These are phyloP conservation scores for Pachyrhizus erosus DNA, from an alignment of 306 rosid species.

Conservation along the genomic window DNA sequence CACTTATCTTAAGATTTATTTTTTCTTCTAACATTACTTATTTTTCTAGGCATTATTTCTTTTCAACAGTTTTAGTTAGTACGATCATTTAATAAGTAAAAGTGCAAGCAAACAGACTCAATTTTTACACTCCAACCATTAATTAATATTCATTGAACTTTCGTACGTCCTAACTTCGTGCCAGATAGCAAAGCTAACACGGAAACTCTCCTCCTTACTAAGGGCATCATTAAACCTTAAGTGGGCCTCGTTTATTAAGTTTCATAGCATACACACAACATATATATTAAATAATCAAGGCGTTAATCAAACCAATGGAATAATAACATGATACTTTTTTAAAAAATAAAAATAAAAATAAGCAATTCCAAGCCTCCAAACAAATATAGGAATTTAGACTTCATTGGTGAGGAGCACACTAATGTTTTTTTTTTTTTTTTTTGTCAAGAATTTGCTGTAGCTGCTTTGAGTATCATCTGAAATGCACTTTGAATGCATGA, in stretches of 20 bases:
- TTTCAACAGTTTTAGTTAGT: too few species aligned
- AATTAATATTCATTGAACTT: too few species aligned
- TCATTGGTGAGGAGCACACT: background rate
- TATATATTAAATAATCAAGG: background rate
- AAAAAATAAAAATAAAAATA: background rate
- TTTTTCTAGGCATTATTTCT: too few species aligned
- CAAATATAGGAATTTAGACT: background rate
- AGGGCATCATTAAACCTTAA: too few species aligned
- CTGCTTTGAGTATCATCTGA: constrained; percentile 48
- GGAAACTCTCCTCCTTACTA: too few species aligned
- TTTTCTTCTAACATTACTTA: too few species aligned
- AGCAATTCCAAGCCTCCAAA: background rate
- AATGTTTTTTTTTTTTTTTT: background rate
- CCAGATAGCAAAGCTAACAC: too few species aligned
- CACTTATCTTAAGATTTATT: too few species aligned
- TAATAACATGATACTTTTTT: background rate
- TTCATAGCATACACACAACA: background rate
- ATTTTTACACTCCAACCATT: too few species aligned
- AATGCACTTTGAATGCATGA: constrained; percentile 55
- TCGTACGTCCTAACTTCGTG: too few species aligned
- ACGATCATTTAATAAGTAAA: too few species aligned
- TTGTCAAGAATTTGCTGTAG: constrained; percentile 29
- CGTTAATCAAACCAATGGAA: background rate
- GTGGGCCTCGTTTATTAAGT: background rate
- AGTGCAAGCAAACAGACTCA: too few species aligned